Evolutionary conservation across 73 alveolate species (phyloP).

Genomic region (Tetrahymena malaccensis): DNA sequence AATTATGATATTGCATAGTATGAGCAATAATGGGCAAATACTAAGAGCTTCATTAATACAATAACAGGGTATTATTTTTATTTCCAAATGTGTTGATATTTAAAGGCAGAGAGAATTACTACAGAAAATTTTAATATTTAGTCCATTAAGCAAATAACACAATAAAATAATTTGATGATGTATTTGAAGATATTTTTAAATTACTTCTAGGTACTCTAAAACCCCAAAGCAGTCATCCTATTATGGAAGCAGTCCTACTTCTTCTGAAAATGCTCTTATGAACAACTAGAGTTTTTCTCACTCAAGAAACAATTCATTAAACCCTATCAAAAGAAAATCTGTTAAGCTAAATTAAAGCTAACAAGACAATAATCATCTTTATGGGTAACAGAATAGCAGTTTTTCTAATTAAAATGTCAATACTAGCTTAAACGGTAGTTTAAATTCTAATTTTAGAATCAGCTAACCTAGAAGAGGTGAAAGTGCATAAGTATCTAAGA

Average conservation of each 20-base stretch:
- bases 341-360: neutral
- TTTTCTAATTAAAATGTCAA: neutral
- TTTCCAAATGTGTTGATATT: neutral
- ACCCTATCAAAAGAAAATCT: neutral
- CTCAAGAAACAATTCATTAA: neutral
- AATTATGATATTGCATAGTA: neutral
- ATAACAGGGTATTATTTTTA: neutral
- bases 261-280: neutral
- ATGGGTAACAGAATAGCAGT: neutral
- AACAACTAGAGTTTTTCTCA: neutral
- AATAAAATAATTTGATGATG: no score
- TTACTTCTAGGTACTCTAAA: neutral
- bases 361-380: neutral
- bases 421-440: neutral
- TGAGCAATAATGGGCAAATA: neutral
- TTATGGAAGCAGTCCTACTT: neutral
- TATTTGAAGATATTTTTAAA: no score
- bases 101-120: neutral
- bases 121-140: neutral
- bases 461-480: neutral
- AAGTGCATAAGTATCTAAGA: neutral
- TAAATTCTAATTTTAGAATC: neutral
- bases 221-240: neutral
- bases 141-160: neutral
- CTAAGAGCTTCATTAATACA: neutral